These are phyloP conservation scores for Papilionanthe hybrid DNA, from an alignment of 116 monocot species.

Conservation along the genomic window DNA sequence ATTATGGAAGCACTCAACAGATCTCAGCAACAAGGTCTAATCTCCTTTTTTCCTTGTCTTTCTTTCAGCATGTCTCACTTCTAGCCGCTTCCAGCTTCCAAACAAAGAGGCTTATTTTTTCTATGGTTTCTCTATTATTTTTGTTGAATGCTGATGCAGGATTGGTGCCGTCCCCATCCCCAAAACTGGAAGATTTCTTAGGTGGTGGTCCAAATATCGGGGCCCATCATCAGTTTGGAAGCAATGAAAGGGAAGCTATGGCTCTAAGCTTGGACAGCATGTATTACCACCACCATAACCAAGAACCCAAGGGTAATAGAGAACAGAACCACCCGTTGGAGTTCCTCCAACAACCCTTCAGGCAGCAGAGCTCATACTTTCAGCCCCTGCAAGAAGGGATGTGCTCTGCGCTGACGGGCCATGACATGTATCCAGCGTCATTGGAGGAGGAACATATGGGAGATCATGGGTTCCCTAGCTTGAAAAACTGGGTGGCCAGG, in stretches of 20 bases:
- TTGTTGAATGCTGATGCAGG: constrained; percentile 13
- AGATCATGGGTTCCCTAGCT: constrained; percentile 13
- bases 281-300: constrained; percentile 9
- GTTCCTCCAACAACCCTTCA: constrained; percentile 14
- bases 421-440: constrained; percentile 2
- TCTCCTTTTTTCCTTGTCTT: neutral
- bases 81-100: neutral
- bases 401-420: constrained; percentile 4
- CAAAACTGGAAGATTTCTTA: constrained; percentile 57
- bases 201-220: constrained; percentile 35
- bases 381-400: constrained; percentile 18
- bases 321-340: constrained; percentile 8
- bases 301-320: neutral
- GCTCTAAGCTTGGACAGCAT: constrained; percentile 34
- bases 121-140: neutral
- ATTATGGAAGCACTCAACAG: constrained; percentile 83
- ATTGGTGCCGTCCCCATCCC: constrained; percentile 42
- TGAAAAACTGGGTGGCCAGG: constrained; percentile 16
- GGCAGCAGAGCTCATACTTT: constrained; percentile 15
- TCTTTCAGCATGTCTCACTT: constrained; percentile 3
- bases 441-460: neutral
- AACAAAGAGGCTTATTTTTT: neutral
- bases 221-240: constrained; percentile 33
- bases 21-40: constrained; percentile 63
- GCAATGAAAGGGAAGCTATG: constrained; percentile 34